phyloP scores from a whole-genome alignment of 768 basidiomycete species.

The Serpula lacrymans region DNA sequence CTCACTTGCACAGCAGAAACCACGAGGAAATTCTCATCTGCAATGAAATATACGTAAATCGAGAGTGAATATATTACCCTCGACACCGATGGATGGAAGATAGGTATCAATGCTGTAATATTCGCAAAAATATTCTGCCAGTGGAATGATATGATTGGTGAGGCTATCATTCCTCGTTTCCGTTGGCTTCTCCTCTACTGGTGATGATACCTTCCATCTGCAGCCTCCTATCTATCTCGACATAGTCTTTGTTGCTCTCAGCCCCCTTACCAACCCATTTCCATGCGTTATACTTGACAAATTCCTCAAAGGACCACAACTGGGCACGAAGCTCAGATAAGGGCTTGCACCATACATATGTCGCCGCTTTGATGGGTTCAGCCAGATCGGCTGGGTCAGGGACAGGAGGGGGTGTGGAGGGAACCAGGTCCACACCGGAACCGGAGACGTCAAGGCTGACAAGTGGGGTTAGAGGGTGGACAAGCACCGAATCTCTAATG shows the following conservation, averaged over 20 bases:
- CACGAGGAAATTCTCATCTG: too few species aligned
- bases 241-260: constrained; percentile 36
- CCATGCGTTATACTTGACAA: constrained; percentile 70
- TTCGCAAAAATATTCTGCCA: too few species aligned
- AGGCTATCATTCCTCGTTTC: too few species aligned
- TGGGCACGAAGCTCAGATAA: constrained; percentile 45
- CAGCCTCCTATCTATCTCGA: constrained; percentile 50
- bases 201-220: constrained; percentile 37
- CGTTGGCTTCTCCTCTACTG: too few species aligned
- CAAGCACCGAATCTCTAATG: constrained; percentile 45
- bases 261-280: constrained; percentile 63
- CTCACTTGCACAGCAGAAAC: too few species aligned
- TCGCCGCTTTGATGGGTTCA: constrained; percentile 47
- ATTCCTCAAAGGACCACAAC: constrained; percentile 82
- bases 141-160: too few species aligned
- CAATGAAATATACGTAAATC: too few species aligned
- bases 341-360: constrained; percentile 65
- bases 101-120: too few species aligned
- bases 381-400: constrained; percentile 33
- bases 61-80: too few species aligned
- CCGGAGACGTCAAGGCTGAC: constrained; percentile 30
- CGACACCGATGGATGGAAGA: too few species aligned
- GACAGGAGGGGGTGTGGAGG: constrained; percentile 40
- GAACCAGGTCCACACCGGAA: constrained; percentile 40
- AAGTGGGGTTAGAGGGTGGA: constrained; percentile 52